phyloP scores from a whole-genome alignment of 2,329 filamentous ascomycete species.

The Fusarium metavorans region DNA sequence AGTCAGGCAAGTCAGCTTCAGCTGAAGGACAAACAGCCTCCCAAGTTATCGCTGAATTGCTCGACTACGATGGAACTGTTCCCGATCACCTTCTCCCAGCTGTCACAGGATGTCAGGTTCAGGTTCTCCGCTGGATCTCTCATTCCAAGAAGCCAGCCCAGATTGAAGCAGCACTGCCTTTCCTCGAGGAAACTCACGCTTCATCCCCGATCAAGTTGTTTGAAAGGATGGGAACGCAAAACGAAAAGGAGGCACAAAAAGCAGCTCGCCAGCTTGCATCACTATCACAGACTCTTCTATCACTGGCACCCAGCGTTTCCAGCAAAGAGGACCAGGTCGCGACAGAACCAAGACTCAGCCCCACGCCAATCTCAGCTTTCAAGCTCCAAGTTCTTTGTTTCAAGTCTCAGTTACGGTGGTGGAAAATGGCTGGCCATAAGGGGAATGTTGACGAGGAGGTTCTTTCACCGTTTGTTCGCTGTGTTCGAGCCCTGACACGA shows the following conservation, averaged over 20 bases:
- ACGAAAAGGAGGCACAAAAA: slow-evolving; percentile 65
- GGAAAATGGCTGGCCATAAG: slow-evolving; percentile 71
- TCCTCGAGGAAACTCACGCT: slow-evolving; percentile 63
- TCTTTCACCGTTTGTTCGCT: slow-evolving; percentile 73
- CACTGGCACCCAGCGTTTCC: slow-evolving; percentile 76
- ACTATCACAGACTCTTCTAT: slow-evolving; percentile 73
- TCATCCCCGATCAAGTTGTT: slow-evolving; percentile 72
- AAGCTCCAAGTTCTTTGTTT: slow-evolving; percentile 75
- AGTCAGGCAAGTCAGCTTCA: slow-evolving; percentile 45
- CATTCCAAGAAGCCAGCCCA: slow-evolving; percentile 69
- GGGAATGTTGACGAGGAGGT: slow-evolving; percentile 73
- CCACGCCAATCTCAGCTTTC: slow-evolving; percentile 69
- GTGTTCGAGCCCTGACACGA: slow-evolving; percentile 70
- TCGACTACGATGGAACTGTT: slow-evolving; percentile 68
- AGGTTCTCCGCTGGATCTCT: slow-evolving; percentile 73
- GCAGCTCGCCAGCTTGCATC: slow-evolving; percentile 74
- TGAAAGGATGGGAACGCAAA: slow-evolving; percentile 56
- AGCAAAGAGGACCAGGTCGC: slow-evolving; percentile 70
- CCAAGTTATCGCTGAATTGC: slow-evolving; percentile 64
- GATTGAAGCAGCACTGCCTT: slow-evolving; percentile 68
- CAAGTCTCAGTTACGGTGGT: slow-evolving; percentile 71
- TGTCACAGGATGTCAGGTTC: slow-evolving; percentile 73
- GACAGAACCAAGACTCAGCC: slow-evolving; percentile 64
- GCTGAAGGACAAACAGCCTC: slow-evolving; percentile 47
- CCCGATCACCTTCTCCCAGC: slow-evolving; percentile 62